Percentiles rank a stretch among this genome's conserved stretches.
These are phyloP conservation scores for Xylaria sp. DNA, from an alignment of 2,329 filamentous ascomycete species.

Conservation along the genomic window DNA sequence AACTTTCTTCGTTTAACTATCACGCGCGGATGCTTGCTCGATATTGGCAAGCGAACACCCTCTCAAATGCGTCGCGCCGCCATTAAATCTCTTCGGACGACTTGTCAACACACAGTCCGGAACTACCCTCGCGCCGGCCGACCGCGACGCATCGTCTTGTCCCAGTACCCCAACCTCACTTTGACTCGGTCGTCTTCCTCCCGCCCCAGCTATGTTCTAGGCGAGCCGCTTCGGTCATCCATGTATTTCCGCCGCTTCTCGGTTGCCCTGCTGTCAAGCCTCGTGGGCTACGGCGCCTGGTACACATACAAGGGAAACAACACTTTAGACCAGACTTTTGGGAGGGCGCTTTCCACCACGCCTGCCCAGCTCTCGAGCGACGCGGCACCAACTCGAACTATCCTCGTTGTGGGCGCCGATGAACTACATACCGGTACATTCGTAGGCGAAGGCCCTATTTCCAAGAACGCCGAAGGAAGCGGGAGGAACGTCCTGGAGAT, in stretches of 20 bases:
- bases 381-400: constrained; percentile 68
- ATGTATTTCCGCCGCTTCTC: constrained; percentile 80
- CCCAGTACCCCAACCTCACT: constrained; percentile 40
- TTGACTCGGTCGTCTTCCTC: constrained; percentile 56
- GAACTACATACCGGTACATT: constrained; percentile 90
- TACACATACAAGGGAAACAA: constrained; percentile 71
- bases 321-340: constrained; percentile 51
- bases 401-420: constrained; percentile 89
- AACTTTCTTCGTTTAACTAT: constrained; percentile 28
- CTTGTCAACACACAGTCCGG: constrained; percentile 72
- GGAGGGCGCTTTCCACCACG: constrained; percentile 56
- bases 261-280: constrained; percentile 73
- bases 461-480: constrained; percentile 86
- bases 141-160: constrained; percentile 54
- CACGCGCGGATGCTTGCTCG: constrained; percentile 36
- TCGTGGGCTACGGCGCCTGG: constrained; percentile 81
- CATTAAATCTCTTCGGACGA: constrained; percentile 74
- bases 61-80: constrained; percentile 76
- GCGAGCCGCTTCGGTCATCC: constrained; percentile 69
- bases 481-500: constrained; percentile 92
- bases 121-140: constrained; percentile 65
- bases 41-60: constrained; percentile 33
- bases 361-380: constrained; percentile 51
- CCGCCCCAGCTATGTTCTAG: constrained; percentile 53
- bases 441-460: constrained; percentile 84